Conservation (phyloP, 345 rosid species). For the Pistacia atlantica region DNA sequence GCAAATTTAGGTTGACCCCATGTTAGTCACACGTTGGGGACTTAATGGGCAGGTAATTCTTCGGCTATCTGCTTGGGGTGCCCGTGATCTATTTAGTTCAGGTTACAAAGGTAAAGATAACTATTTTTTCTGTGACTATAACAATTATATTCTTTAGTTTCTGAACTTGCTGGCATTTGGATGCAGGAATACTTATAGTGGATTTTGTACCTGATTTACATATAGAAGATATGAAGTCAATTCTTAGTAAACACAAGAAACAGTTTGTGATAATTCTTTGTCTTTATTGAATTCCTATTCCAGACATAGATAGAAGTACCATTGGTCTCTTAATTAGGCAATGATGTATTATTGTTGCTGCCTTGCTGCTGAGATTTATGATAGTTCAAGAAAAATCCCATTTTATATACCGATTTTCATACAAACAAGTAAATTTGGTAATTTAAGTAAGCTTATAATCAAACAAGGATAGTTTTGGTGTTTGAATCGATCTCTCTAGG, state of each 20-base stretch:
- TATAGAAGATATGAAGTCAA: conserved; percentile 61
- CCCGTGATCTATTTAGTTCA: conserved; percentile 64
- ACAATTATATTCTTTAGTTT: not conserved
- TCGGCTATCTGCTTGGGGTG: conserved; percentile 95
- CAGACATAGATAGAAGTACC: no score
- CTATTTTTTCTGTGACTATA: no score
- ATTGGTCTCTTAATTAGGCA: not conserved
- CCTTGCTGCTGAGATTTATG: not conserved
- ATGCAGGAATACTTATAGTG: conserved; percentile 68
- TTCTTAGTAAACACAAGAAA: conserved; percentile 60
- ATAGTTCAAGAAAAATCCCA: not conserved
- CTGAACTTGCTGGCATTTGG: conserved; percentile 27
- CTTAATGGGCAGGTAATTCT: conserved; percentile 94
- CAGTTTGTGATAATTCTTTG: conserved; percentile 51
- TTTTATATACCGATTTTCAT: not conserved
- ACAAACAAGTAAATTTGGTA: not conserved
- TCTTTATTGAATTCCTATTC: not conserved
- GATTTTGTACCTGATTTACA: conserved; percentile 81
- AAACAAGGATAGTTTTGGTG: not conserved
- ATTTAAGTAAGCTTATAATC: not conserved
- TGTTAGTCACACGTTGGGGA: conserved; percentile 53
- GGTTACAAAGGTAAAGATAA: conserved; percentile 37
- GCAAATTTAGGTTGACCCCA: conserved; percentile 42
- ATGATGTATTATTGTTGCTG: not conserved
- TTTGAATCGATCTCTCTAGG: not conserved